Evolutionary conservation across 495 filamentous ascomycete genomes (phyloP).

Genomic region (Pyronema domesticum): DNA sequence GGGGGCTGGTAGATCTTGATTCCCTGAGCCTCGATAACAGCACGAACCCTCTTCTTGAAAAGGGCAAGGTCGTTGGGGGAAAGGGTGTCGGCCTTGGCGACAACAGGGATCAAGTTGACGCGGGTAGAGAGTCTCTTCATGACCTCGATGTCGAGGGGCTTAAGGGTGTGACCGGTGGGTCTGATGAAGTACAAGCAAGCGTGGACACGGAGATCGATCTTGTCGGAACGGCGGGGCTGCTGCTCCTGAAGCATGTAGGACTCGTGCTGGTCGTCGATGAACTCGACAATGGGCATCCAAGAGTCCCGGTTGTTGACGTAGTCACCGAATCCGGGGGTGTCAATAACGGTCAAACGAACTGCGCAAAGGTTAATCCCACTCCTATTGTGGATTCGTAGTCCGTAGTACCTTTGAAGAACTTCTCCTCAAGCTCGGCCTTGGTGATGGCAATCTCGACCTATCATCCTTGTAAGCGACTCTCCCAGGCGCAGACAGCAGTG

Average conservation of each 20-base stretch:
- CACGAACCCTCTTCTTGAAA: constrained; percentile 87
- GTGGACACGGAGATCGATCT: constrained; percentile 97
- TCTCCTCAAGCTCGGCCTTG: constrained; percentile 98
- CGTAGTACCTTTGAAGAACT: constrained; percentile 93
- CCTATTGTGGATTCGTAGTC: background rate
- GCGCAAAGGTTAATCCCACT: constrained; percentile 9
- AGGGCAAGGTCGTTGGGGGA: constrained; percentile 76
- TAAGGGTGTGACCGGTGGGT: constrained; percentile 92
- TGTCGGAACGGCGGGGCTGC: constrained; percentile 89
- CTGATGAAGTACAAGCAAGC: constrained; percentile 98
- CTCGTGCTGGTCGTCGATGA: constrained; percentile 98
- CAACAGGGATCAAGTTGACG: constrained; percentile 93
- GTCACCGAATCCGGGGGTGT: constrained; percentile 96
- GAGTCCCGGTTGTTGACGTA: constrained; percentile 99
- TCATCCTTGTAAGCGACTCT: background rate
- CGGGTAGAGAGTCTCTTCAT: constrained; percentile 97
- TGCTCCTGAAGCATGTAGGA: constrained; percentile 99
- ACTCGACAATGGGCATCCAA: constrained; percentile 99
- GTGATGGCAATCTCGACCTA: constrained; percentile 92
- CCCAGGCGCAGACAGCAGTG: background rate
- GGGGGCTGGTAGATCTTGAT: constrained; percentile 99
- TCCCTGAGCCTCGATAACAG: constrained; percentile 90
- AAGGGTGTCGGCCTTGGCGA: constrained; percentile 95
- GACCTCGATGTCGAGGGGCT: constrained; percentile 97
- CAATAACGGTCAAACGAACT: constrained; percentile 97